Evolutionary conservation across 306 rosid genomes (phyloP), one percentile per base, ranked within the genome.

Genomic region (Quercus rubra): DNA sequence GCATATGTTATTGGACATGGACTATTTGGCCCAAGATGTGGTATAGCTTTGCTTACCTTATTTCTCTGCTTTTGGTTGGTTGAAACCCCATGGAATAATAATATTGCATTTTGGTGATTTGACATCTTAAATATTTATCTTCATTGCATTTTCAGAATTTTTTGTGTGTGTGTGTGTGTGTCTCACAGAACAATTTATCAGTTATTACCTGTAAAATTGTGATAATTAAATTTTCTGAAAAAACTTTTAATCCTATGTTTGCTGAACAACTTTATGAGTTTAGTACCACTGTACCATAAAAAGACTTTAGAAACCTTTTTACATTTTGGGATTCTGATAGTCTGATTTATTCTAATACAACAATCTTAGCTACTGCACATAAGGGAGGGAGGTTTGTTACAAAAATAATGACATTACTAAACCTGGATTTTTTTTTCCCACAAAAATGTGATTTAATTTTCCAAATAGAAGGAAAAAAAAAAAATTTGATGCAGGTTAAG

Each of bases 1-100:
- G 88, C 93, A 78, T 88, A 84, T 74, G 97, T 92, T 66, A 84
- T 92, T 81, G 99, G 99, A 59, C 94, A 95, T 74, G 98, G 98
- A 74, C 85, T 92, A 68, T 91, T 92, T 81, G 98, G 99, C 71
- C 98, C 99, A 3, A 93, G 92, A 90, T 84, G 91, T 56, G 98
- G 98, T 95, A 90, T 70, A 81, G 55, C 74, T 80, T 69, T 77
- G 51, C 43, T 54, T 46, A 66, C 52, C 77, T 23, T 74, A 35
- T 77, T 71, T 66, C 66, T 70, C 62, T 71, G 56, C 46, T 69
- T 77, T 81, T 74, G 58, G 67, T 57, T 77, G 21, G 21, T 49
- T 84, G 43, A 25, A 75, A 68, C 64, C 62, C 63, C 61, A 25
- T 77, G 68, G 55, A 76, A 71, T 71, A 68, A 25, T 1, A 46